Evolutionary conservation across 129 eudicot genomes (phyloP).

Genomic region (Heracleum sosnowskyi): DNA sequence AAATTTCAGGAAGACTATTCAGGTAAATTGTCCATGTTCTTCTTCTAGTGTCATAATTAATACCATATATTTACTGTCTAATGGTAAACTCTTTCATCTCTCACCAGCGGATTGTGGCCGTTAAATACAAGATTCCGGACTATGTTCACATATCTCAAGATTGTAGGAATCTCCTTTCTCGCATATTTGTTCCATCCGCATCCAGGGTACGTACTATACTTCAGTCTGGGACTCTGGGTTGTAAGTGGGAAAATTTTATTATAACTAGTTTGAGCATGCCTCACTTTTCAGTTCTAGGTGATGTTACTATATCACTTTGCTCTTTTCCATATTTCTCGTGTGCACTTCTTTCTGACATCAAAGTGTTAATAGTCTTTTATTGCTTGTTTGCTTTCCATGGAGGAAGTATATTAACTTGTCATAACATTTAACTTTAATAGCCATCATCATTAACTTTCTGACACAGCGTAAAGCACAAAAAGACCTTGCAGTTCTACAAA

Average conservation of each 20-base stretch:
- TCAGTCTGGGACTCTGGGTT: slow-evolving; percentile 7
- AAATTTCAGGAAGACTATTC: slow-evolving; percentile 91
- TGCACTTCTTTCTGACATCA: neutral
- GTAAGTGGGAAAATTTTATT: neutral
- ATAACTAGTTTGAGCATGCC: neutral
- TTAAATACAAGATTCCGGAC: slow-evolving; percentile 84
- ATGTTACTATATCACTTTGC: neutral
- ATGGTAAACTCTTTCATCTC: neutral
- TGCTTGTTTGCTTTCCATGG: neutral
- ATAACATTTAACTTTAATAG: neutral
- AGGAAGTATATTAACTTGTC: neutral
- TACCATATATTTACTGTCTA: neutral
- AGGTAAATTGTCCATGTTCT: slow-evolving; percentile 30
- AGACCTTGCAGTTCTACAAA: neutral
- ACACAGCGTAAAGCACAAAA: neutral
- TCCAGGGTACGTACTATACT: slow-evolving; percentile 46
- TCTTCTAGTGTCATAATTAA: neutral
- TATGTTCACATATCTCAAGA: slow-evolving; percentile 98
- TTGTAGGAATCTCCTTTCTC: slow-evolving; percentile 87
- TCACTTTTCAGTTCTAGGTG: neutral
- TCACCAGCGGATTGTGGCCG: slow-evolving; percentile 69
- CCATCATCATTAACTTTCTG: neutral
- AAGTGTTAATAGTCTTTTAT: neutral
- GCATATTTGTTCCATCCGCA: slow-evolving; percentile 73
- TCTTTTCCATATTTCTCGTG: neutral